Conservation (phyloP, 306 rosid species). For the Myrica gale region DNA sequence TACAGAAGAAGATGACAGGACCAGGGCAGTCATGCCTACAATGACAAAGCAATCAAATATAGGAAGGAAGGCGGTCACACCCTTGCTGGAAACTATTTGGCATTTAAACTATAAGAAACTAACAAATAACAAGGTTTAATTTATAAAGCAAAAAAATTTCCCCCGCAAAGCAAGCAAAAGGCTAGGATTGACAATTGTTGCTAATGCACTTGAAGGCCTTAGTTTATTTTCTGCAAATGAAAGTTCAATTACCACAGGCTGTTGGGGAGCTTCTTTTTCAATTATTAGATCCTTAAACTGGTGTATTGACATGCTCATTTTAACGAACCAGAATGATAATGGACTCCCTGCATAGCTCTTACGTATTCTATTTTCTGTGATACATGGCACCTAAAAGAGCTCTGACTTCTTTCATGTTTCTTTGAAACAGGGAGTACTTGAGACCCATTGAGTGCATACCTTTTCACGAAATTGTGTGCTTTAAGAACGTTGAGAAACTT, state of each 20-base stretch:
- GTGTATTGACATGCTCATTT: background rate
- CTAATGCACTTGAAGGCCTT: background rate
- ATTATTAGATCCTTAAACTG: background rate
- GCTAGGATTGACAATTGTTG: background rate
- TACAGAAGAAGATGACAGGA: background rate
- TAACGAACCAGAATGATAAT: background rate
- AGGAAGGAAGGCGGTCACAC: background rate
- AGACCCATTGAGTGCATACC: constrained; percentile 69
- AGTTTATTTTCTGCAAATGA: background rate
- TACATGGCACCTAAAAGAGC: constrained; percentile 13
- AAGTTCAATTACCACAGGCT: background rate
- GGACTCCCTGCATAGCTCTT: background rate
- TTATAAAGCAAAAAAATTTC: background rate
- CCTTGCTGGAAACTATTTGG: background rate
- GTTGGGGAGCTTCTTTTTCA: background rate
- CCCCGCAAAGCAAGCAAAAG: no score
- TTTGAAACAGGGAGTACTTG: constrained; percentile 58
- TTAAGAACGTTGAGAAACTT: constrained; percentile 79
- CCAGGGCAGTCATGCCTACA: background rate
- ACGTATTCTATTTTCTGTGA: constrained; percentile 6
- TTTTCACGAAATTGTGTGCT: constrained; percentile 74
- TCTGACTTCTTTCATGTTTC: constrained; percentile 26
- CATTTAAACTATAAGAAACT: background rate
- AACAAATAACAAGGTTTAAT: background rate
- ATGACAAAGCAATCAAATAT: background rate